These are phyloP conservation scores for Aschersonia sp. DNA, from an alignment of 2,329 filamentous ascomycete species.

Conservation along the genomic window DNA sequence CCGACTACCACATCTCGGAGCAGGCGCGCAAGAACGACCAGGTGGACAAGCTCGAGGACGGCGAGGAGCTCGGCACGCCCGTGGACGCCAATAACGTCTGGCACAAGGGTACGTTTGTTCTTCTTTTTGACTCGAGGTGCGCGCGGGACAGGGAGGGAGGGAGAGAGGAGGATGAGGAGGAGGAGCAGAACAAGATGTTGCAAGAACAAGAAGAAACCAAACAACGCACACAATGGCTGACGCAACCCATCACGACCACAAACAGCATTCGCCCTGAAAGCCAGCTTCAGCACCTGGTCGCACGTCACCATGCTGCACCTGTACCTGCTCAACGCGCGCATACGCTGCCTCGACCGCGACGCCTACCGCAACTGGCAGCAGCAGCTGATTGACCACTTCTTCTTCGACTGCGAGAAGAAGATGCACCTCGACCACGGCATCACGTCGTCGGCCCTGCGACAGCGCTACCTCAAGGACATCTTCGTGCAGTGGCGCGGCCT, in stretches of 20 bases:
- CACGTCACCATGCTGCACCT: slow-evolving; percentile 95
- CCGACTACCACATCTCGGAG: slow-evolving; percentile 63
- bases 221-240: background rate
- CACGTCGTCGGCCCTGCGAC: slow-evolving; percentile 40
- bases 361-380: slow-evolving; percentile 68
- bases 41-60: slow-evolving; percentile 58
- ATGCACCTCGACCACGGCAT: slow-evolving; percentile 72
- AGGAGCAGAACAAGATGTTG: too few relatives aligned
- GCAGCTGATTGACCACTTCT: slow-evolving; percentile 90
- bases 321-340: slow-evolving; percentile 74
- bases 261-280: slow-evolving; percentile 60
- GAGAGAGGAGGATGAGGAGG: too few relatives aligned
- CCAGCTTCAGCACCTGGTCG: slow-evolving; percentile 91
- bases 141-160: too few relatives aligned
- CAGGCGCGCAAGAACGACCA: slow-evolving; percentile 49
- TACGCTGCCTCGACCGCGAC: slow-evolving; percentile 62
- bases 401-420: slow-evolving; percentile 71
- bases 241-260: background rate
- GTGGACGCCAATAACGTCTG: slow-evolving; percentile 32
- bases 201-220: too few relatives aligned
- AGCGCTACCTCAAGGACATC: slow-evolving; percentile 68
- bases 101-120: slow-evolving; percentile 51
- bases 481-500: slow-evolving; percentile 88
- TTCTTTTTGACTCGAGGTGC: background rate
- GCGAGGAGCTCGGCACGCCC: slow-evolving; percentile 60